Evolutionary conservation across 306 rosid species (phyloP), one percentile per base, ranked within the genome.

Genomic region (Chamaecrista fasciculata): DNA sequence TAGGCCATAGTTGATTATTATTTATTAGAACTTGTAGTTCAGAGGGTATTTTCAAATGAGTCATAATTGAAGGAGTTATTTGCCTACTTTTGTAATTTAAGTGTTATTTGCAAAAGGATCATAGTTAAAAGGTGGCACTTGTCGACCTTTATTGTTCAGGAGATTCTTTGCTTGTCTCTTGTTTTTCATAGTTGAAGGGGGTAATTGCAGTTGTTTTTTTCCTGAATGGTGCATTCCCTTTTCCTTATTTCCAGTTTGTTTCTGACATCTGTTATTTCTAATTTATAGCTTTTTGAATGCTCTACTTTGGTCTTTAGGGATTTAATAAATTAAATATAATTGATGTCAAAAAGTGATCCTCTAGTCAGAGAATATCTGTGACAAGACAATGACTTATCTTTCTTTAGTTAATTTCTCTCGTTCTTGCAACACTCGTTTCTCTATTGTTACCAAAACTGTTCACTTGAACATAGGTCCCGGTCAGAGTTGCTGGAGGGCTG

Each of bases 401-500:
- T 25, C 67, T 34, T 28, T 15, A 40, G 25, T 28, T 26, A 12
- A 4, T 1, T 11, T 6, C 23, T 37, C 24, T 64, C 31, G 62
- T 33, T 56, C 56, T 58, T 43, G 7, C 15, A 42, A 29, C 49
- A 55, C 40, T 34, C 28, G 37, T 58, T 60, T 33, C 47, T 47
- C 36, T 8, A 31, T 65, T 34, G 50, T 33, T 78, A 68, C 46
- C 73, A 11, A 42, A 59, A 60, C 20, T 59, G 20, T 49, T 62
- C 67, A 64, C 77, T 74, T 78, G 21, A 44, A 67, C 44, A 44
- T 36, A 82, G 99, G 96, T 95, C 63, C 99, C 99, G 9, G 99
- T 94, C 62, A 81, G 99, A 79, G 99, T 87, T 69, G 96, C 99
- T 7, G 99, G 91, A 44, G 99, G 99, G 37, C 78, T 95, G 73